Evolutionary conservation across 208 protist genomes (phyloP).

Genomic region (Plasmodiophora brassicae): DNA sequence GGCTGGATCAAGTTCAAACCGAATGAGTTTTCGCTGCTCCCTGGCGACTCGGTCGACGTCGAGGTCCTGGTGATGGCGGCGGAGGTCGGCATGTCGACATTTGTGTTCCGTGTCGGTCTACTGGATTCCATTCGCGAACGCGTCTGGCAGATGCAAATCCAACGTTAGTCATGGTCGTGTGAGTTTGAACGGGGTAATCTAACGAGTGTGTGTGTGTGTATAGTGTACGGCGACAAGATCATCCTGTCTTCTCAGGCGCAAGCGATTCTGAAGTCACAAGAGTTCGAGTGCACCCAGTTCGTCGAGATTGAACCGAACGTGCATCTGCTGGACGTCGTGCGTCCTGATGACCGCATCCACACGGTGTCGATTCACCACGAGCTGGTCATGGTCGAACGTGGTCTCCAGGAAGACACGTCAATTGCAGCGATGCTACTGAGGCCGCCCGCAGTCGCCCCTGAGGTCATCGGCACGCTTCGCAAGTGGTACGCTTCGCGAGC

Average conservation of each 20-base stretch:
- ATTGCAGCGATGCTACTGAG: background rate
- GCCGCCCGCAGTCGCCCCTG: background rate
- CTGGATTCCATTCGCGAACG: background rate
- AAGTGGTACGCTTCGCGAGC: background rate
- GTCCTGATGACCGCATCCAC: background rate
- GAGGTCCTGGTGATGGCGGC: background rate
- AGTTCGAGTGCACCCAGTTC: background rate
- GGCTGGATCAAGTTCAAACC: conserved; percentile 19
- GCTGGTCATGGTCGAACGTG: background rate
- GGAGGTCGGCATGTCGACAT: background rate
- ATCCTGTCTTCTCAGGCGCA: conserved; percentile 3
- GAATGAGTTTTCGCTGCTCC: background rate
- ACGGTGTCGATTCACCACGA: conserved; percentile 13
- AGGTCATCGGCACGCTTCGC: conserved; percentile 26
- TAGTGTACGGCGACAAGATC: conserved; percentile 26
- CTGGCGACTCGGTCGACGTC: background rate
- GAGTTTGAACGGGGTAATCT: background rate
- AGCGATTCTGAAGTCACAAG: background rate
- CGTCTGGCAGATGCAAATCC: conserved; percentile 22
- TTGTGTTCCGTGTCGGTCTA: conserved; percentile 4
- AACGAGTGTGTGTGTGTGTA: background rate
- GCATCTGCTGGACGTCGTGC: background rate
- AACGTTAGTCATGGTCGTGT: background rate
- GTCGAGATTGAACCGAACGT: background rate
- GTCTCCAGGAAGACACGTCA: background rate